These are phyloP conservation scores for Proliferodiscus dingleyae DNA, from an alignment of 2,329 filamentous ascomycete genomes.

Conservation along the genomic window DNA sequence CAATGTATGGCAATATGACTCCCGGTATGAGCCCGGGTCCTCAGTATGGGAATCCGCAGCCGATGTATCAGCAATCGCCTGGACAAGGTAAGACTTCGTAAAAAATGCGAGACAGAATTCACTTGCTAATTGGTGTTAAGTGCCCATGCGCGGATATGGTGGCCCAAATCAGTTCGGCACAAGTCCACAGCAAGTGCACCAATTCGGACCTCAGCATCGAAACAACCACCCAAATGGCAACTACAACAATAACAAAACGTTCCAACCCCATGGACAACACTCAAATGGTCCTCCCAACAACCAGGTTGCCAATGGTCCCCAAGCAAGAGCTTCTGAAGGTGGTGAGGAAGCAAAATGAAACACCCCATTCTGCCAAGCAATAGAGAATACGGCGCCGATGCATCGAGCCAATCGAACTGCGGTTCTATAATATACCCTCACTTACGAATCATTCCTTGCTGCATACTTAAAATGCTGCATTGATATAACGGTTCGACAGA, in stretches of 20 bases:
- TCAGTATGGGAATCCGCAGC: slow-evolving; percentile 43
- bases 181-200: slow-evolving; percentile 57
- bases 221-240: slow-evolving; percentile 48
- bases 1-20: slow-evolving; percentile 65
- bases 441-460: slow-evolving; percentile 18
- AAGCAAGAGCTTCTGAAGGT: slow-evolving; percentile 35
- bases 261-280: slow-evolving; percentile 36
- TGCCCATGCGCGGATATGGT: slow-evolving; percentile 57
- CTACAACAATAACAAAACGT: slow-evolving; percentile 43
- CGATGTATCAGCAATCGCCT: slow-evolving; percentile 67
- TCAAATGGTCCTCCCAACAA: slow-evolving; percentile 36
- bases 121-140: slow-evolving; percentile 39
- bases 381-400: slow-evolving; percentile 27
- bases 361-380: slow-evolving; percentile 4
- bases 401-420: slow-evolving; percentile 26
- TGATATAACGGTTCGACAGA: slow-evolving; percentile 22
- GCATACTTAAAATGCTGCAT: slow-evolving; percentile 29
- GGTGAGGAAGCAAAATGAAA: slow-evolving; percentile 45
- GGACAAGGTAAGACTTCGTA: slow-evolving; percentile 61
- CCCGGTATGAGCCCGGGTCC: slow-evolving; percentile 65
- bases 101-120: slow-evolving; percentile 4
- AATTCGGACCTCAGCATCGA: slow-evolving; percentile 52
- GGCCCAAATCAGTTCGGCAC: slow-evolving; percentile 59
- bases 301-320: slow-evolving; percentile 34
- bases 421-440: slow-evolving; percentile 20